Percentiles rank a stretch among this genome's conserved stretches.
These are phyloP conservation scores for Lagerstroemia speciosa DNA, from an alignment of 345 rosid species.

Conservation along the genomic window DNA sequence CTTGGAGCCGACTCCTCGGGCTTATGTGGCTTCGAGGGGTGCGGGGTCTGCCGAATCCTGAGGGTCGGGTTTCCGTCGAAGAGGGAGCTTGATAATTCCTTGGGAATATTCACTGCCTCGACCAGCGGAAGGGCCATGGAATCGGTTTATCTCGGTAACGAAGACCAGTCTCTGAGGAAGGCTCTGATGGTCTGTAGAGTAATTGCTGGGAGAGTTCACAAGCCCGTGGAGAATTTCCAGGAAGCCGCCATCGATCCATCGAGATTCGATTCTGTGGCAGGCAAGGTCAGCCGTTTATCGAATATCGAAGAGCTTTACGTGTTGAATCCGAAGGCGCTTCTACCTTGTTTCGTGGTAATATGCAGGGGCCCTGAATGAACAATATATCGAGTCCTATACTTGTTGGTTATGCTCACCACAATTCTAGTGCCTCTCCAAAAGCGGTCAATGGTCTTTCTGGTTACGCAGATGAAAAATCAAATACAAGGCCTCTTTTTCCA, in stretches of 20 bases:
- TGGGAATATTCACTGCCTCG: constrained; percentile 48
- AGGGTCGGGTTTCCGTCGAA: constrained; percentile 38
- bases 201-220: constrained; percentile 58
- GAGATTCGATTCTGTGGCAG: constrained; percentile 62
- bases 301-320: constrained; percentile 47
- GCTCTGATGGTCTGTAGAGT: constrained; percentile 63
- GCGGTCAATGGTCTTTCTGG: too few species aligned
- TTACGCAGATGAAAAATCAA: too few species aligned
- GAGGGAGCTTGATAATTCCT: constrained; percentile 14
- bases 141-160: constrained; percentile 15
- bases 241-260: constrained; percentile 20
- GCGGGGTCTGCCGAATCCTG: constrained; percentile 49
- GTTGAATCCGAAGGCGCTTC: constrained; percentile 49
- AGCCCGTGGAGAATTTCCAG: constrained; percentile 30
- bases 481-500: too few species aligned
- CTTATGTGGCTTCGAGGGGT: constrained; percentile 32
- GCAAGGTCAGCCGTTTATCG: constrained; percentile 23
- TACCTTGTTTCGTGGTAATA: constrained; percentile 67
- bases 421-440: background rate
- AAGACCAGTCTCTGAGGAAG: constrained; percentile 13
- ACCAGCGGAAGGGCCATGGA: constrained; percentile 41
- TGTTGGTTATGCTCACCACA: background rate
- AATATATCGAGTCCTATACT: background rate
- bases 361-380: constrained; percentile 25
- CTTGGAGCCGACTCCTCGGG: constrained; percentile 34